Evolutionary conservation across 2,329 filamentous ascomycete genomes (phyloP).

Genomic region (Xylariaceae sp.): DNA sequence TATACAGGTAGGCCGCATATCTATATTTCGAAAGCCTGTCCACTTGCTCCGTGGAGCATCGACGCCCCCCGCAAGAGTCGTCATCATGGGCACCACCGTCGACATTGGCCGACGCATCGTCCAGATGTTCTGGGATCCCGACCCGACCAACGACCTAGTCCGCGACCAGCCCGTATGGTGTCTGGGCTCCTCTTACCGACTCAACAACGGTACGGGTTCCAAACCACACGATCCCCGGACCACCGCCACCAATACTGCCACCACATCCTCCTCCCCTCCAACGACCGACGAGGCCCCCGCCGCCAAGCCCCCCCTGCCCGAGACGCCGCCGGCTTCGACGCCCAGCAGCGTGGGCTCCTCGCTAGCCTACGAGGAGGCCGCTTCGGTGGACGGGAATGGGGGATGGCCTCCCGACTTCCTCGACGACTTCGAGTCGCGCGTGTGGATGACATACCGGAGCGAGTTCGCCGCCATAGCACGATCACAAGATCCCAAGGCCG

Average conservation of each 20-base stretch:
- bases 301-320: conserved; percentile 23
- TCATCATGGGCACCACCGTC: conserved; percentile 38
- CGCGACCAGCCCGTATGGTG: conserved; percentile 75
- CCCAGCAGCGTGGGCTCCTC: conserved; percentile 46
- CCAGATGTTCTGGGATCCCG: conserved; percentile 87
- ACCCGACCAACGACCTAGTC: conserved; percentile 69
- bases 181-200: conserved; percentile 49
- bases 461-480: conserved; percentile 77
- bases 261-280: not conserved
- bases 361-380: conserved; percentile 38
- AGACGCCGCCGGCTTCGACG: conserved; percentile 41
- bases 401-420: conserved; percentile 83
- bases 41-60: not conserved
- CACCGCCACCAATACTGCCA: conserved; percentile 5
- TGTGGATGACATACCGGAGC: conserved; percentile 96
- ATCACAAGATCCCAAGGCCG: conserved; percentile 65
- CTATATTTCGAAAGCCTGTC: not conserved
- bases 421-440: conserved; percentile 82
- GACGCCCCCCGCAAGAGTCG: too few relatives aligned
- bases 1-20: not conserved
- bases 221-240: conserved; percentile 4
- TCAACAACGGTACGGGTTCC: conserved; percentile 25
- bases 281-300: conserved; percentile 5
- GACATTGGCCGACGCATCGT: conserved; percentile 77
- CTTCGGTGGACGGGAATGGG: conserved; percentile 26